Base-by-base conservation (phyloP, 2,329 filamentous ascomycete species). In the Colletotrichum sp. region DNA sequence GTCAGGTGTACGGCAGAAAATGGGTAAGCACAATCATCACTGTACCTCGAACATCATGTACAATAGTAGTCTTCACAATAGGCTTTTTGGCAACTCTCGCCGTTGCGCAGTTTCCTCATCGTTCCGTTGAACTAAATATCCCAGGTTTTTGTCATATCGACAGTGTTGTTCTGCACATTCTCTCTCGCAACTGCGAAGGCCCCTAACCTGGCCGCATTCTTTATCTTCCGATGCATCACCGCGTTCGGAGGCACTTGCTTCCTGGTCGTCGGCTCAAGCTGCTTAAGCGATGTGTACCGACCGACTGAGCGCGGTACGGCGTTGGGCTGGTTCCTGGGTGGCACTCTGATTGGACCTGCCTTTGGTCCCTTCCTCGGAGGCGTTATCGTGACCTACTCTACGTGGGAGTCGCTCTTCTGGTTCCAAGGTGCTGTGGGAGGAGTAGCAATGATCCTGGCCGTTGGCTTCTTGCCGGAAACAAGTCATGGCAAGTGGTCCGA, bases 401-500 rank as follows among this genome's bases (percentile, higher is more conserved):
- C 87, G 22, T 95, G 93, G 93, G 86, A 92, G 34, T 89, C 90
- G 58, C 93, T 95, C 75, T 94, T 94, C 84, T 94, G 92, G 91
- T 86, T 95, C 2, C 92, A 94, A 78, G 89, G 91, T 0, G 93
- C 89, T 0, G 86, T 95, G 2, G 89, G 90, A 1, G 92, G 88
- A 4, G 82, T 88, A 0, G 91, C 90, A 3, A 86, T 88, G 0
- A n/a, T 91, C 0, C 85, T 91, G 4, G 88, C 92, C 32, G 84
- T 91, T 66, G 88, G 92, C 75, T 85, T 94, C 36, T 87, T 94
- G 25, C 93, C 93, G 0, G 93, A 95, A 80, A 95, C 93, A 0
- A 93, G 93, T 69, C 90, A 92, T 73, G 88, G 90, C 75, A 91
- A 89, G 80, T 90, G 90, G 73, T 90, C 91, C 25, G 85, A 89